These are phyloP conservation scores for Plasmodium malariae DNA, from an alignment of 169 alveolate species.

Conservation along the genomic window DNA sequence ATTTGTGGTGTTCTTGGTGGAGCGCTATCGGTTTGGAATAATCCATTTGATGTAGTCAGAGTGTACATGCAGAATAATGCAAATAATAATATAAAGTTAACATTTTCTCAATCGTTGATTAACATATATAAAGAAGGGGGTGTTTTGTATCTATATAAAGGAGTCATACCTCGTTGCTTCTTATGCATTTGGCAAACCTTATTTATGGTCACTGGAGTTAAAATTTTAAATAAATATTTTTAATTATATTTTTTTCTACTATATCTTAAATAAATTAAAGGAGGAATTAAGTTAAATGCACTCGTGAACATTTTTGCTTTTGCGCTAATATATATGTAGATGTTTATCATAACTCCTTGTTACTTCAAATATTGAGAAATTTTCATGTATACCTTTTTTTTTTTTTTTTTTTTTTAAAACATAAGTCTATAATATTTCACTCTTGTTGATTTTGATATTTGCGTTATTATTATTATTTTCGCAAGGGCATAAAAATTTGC, in stretches of 20 bases:
- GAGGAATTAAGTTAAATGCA: no score
- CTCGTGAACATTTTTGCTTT: no score
- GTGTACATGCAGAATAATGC: conserved; percentile 86
- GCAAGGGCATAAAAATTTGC: no score
- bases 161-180: conserved; percentile 84
- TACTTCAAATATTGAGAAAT: no score
- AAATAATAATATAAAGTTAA: conserved; percentile 79
- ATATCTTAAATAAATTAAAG: no score
- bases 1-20: conserved; percentile 84
- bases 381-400: no score
- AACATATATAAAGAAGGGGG: conserved; percentile 79
- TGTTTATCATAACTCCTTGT: no score
- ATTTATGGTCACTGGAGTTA: conserved; percentile 86
- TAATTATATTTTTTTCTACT: not conserved
- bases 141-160: conserved; percentile 76
- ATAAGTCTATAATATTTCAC: no score
- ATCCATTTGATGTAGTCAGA: conserved; percentile 87
- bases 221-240: conserved; percentile 30
- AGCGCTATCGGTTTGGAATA: conserved; percentile 85
- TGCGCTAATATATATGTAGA: no score
- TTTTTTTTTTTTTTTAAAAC: no score
- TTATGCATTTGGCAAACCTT: conserved; percentile 86
- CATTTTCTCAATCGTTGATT: conserved; percentile 36
- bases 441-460: no score
- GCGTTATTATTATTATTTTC: no score